A percentile compares a stretch with the other conserved stretches of the same genome.
phyloP scores from a whole-genome alignment of 805 yeast genomes.

The Vanderwaltozyma verrucispora region DNA sequence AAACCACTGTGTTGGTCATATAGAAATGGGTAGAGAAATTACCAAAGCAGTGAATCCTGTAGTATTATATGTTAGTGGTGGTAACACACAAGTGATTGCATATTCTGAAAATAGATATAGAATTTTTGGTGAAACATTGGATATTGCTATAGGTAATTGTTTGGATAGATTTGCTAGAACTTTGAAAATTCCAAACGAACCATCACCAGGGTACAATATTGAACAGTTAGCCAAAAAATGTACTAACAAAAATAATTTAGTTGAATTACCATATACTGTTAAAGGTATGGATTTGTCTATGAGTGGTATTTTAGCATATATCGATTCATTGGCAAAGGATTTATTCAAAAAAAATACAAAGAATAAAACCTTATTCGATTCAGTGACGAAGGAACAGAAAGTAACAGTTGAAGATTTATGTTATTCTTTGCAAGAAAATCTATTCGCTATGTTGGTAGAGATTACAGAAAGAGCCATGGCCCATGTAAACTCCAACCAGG shows the following conservation, averaged over 20 bases:
- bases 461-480: constrained; percentile 99
- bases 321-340: constrained; percentile 73
- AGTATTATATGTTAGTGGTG: constrained; percentile 94
- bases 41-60: constrained; percentile 98
- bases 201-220: constrained; percentile 96
- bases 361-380: constrained; percentile 31
- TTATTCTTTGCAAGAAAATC: constrained; percentile 82
- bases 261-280: constrained; percentile 87
- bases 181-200: constrained; percentile 77
- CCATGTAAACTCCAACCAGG: constrained; percentile 82
- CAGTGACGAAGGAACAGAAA: constrained; percentile 33
- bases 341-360: constrained; percentile 38
- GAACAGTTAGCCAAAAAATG: constrained; percentile 83
- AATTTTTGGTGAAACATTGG: constrained; percentile 98
- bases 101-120: constrained; percentile 88
- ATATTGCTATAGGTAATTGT: constrained; percentile 96
- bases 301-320: constrained; percentile 87
- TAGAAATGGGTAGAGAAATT: constrained; percentile 98
- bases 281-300: constrained; percentile 97
- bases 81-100: constrained; percentile 97
- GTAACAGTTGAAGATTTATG: constrained; percentile 83
- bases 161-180: constrained; percentile 93
- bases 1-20: constrained; percentile 96
- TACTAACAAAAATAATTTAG: constrained; percentile 35
- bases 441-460: constrained; percentile 94